Base-by-base conservation (phyloP, 371 early-diverging fungal species). In the Zychaea mexicana region DNA sequence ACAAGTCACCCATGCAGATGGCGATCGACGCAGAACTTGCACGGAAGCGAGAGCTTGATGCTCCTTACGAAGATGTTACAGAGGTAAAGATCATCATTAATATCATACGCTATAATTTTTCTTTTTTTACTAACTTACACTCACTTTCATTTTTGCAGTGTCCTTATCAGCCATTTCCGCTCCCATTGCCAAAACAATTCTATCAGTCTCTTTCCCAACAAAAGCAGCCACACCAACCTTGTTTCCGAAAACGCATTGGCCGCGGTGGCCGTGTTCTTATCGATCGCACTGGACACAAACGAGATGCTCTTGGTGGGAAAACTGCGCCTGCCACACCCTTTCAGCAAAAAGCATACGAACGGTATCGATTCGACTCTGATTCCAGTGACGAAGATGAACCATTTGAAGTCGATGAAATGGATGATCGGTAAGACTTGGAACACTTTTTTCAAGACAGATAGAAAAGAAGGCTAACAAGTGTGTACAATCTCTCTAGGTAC, bases 211-310 rank as follows among this genome's bases (percentile, higher is more conserved):
- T 74, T 6, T 71, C 63, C 26, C 64, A 52, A 39, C 68, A 70
- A 60, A 68, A 63, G 57, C 64, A 59, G 3, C 49, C 3, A 24
- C 49, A 8, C 3, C 66, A 33, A 52, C 73, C 49, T 0, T 64
- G 60, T 24, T 85, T 73, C 65, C 74, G 88, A 31, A 84, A 77
- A 59, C 80, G 88, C 52, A 61, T 84, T 58, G 88, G 88, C 21
- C 81, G 87, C 55, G 83, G 83, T 52, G 87, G 88, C 19, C 83
- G 87, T 60, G 68, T 85, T 0, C 79, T 82, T 33, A 74, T 85
- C 47, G 88, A 88, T 65, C 84, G 88, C 42, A 60, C 65, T 9
- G 72, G 73, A 0, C 67, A 49, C 21, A 27, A 21, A 42, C 42
- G 31, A 32, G 46, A 60, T 21, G 21, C 28, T 5, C 42, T 33